Conservation (phyloP, 1,284 basidiomycete genomes). For the Trichosporon sp. region DNA sequence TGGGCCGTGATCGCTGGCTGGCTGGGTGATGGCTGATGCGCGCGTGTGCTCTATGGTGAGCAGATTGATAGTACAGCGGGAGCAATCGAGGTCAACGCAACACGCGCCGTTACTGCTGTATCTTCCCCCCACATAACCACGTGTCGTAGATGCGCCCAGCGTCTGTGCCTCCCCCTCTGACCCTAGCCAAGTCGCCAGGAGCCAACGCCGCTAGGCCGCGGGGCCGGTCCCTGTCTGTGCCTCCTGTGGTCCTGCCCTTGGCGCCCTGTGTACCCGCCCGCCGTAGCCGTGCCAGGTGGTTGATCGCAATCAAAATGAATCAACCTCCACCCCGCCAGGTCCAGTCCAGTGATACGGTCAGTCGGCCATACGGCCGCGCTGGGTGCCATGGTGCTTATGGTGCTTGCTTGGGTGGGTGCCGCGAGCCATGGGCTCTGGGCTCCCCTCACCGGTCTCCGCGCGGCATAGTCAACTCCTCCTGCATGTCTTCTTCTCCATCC, state of each 20-base stretch:
- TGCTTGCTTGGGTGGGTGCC: no score
- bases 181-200: no score
- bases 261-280: not conserved
- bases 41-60: no score
- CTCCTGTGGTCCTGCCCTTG: no score
- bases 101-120: no score
- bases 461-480: not conserved
- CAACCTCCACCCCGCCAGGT: not conserved
- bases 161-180: no score
- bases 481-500: not conserved
- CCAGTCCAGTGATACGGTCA: not conserved
- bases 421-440: no score
- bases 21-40: not conserved
- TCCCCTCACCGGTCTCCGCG: no score
- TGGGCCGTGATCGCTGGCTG: not conserved
- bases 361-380: no score
- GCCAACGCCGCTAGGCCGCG: not conserved
- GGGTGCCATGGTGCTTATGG: not conserved
- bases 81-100: no score
- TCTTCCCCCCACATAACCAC: not conserved
- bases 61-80: no score
- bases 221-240: not conserved
- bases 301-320: constrained; percentile 3
- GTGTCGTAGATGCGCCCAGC: not conserved
- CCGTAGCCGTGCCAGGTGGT: no score